Evolutionary conservation across 2,329 filamentous ascomycete genomes (phyloP), one percentile per base, ranked within the genome.

Genomic region (Pseudopithomyces chartarum): DNA sequence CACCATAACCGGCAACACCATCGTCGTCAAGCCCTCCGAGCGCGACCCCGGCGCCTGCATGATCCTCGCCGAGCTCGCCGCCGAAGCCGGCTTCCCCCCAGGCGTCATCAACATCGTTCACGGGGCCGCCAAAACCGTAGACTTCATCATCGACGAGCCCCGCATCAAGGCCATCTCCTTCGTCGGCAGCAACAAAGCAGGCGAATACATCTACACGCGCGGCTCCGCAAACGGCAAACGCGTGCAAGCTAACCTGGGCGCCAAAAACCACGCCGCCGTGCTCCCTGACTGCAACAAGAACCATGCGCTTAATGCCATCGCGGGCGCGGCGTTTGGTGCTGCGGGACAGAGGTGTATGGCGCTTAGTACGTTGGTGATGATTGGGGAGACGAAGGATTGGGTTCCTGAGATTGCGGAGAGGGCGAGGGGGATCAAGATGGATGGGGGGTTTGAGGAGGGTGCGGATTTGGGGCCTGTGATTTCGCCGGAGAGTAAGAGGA

Each of bases 231-330:
- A 94, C 69, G 91, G 91, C 71, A 95, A 95, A 84, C 89, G 91
- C 69, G 90, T 93, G 32, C 91, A 95, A 80, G 91, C 91, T 74
- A 95, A 95, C 79, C 80, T 95, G 59, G 91, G 91, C 39, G 91
- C 91, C 64, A 95, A 95, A 85, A 95, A 95, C 82, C 91, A 95
- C 76, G 90, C 90, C 26, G 89, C 90, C 52, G 87, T 95, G 29
- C 84, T 94, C 59, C 91, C 91, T 17, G 91, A 95, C 80, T 90
- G 88, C 81, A 93, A 95, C 82, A 94, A 92, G 85, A 93, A 95
- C 81, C 90, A 93, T 69, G 91, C 92, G 64, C 80, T 95, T 69
- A 95, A 94, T 79, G 89, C 90, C 42, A 90, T 95, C 62, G 85
- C 90, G 4, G 91, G 91, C 62, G 91, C 91, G 33, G 91, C 91